A percentile compares a stretch with the other conserved stretches of the same genome.
These are phyloP conservation scores for Oropetium thomaeum DNA, from an alignment of 176 grass and related monocot genomes.

Conservation along the genomic window DNA sequence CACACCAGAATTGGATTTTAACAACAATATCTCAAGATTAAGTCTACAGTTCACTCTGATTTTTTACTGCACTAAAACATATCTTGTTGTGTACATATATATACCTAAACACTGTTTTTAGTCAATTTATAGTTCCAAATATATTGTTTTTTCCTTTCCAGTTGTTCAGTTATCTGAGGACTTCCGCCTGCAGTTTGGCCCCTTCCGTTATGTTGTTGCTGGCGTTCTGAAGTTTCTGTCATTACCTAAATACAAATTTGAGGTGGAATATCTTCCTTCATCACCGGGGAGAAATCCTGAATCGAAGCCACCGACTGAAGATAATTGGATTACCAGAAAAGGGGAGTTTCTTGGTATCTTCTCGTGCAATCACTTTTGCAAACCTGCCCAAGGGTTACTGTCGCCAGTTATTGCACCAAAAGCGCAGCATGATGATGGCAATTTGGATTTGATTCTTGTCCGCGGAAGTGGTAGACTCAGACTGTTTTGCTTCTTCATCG, in stretches of 20 bases:
- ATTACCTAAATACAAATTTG: slow-evolving; percentile 82
- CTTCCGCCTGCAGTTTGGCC: slow-evolving; percentile 68
- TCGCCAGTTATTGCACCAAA: slow-evolving; percentile 74
- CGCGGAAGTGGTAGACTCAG: slow-evolving; percentile 68
- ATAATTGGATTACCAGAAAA: slow-evolving; percentile 58
- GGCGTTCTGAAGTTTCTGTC: slow-evolving; percentile 86
- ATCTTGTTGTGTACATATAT: slow-evolving; percentile 1
- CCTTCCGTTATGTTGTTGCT: slow-evolving; percentile 70
- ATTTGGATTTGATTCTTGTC: slow-evolving; percentile 76
- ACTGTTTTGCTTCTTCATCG: slow-evolving; percentile 77
- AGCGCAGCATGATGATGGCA: slow-evolving; percentile 69
- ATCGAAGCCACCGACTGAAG: slow-evolving; percentile 20
- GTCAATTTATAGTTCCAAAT: slow-evolving; percentile 4
- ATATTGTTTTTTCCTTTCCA: slow-evolving; percentile 25
- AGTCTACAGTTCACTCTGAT: background rate
- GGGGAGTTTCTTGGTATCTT: slow-evolving; percentile 88
- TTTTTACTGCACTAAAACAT: background rate
- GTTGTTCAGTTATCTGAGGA: slow-evolving; percentile 85
- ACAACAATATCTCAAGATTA: too few species aligned
- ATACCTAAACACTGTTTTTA: background rate
- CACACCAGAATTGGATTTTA: background rate
- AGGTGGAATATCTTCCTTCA: slow-evolving; percentile 75
- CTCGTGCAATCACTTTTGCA: slow-evolving; percentile 87
- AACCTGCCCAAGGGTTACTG: slow-evolving; percentile 70
- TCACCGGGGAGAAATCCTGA: slow-evolving; percentile 39